Evolutionary conservation across 2,329 filamentous ascomycete species (phyloP).

Genomic region (Cytospora schulzeri): DNA sequence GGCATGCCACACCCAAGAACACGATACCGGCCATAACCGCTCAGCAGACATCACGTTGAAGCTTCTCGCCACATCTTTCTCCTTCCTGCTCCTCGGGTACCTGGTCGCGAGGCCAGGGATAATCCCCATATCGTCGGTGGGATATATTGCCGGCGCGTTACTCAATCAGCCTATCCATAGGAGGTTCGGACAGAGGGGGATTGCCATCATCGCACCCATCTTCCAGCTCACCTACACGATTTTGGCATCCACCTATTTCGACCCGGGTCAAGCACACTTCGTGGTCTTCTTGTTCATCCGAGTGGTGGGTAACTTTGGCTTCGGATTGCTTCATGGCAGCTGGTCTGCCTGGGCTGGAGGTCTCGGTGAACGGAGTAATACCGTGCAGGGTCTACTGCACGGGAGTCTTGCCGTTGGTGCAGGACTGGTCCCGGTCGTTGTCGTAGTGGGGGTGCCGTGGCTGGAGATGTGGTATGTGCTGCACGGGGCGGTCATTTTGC

Average conservation of each 20-base stretch:
- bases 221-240: slow-evolving; percentile 40
- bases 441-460: slow-evolving; percentile 37
- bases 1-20: slow-evolving; percentile 4
- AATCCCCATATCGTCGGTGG: slow-evolving; percentile 41
- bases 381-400: slow-evolving; percentile 43
- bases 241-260: slow-evolving; percentile 33
- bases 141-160: slow-evolving; percentile 47
- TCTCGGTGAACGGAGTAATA: slow-evolving; percentile 41
- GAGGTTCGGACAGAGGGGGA: slow-evolving; percentile 44
- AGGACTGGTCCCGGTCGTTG: slow-evolving; percentile 41
- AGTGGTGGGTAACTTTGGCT: slow-evolving; percentile 40
- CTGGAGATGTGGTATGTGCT: slow-evolving; percentile 43
- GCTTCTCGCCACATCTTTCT: slow-evolving; percentile 28
- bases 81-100: slow-evolving; percentile 33
- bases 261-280: slow-evolving; percentile 32
- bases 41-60: slow-evolving; percentile 7
- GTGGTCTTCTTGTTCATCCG: slow-evolving; percentile 37
- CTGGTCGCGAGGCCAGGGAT: slow-evolving; percentile 36
- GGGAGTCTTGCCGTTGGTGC: slow-evolving; percentile 44
- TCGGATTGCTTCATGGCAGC: slow-evolving; percentile 45
- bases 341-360: slow-evolving; percentile 49
- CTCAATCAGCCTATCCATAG: slow-evolving; percentile 43
- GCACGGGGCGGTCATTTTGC: slow-evolving; percentile 32
- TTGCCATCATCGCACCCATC: slow-evolving; percentile 43
- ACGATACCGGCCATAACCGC: not conserved